These are phyloP conservation scores for Penicillium aurantiogriseum DNA, from an alignment of 2,329 filamentous ascomycete genomes.

Conservation along the genomic window DNA sequence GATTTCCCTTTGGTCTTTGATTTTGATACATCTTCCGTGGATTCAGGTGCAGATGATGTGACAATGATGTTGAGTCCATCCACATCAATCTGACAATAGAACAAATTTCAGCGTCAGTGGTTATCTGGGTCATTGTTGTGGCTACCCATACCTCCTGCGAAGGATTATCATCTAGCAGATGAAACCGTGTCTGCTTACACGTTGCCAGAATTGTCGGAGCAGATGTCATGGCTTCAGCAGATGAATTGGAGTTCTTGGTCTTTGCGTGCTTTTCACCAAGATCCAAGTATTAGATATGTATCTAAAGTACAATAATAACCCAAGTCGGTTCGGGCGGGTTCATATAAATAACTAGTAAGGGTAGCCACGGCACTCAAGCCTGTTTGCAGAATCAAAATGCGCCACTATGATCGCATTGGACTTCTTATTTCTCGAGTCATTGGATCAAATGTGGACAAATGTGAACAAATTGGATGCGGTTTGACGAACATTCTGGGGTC, in stretches of 20 bases:
- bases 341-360: background rate
- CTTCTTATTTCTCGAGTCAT: background rate
- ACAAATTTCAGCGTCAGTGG: background rate
- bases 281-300: background rate
- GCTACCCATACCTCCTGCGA: constrained; percentile 49
- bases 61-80: constrained; percentile 72
- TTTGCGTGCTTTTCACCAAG: background rate
- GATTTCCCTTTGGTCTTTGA: constrained; percentile 41
- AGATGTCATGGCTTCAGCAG: constrained; percentile 8
- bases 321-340: background rate
- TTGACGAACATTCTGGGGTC: background rate
- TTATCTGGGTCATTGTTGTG: background rate
- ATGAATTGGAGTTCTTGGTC: too few relatives aligned
- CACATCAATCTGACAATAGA: constrained; percentile 58
- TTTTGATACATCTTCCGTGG: constrained; percentile 22
- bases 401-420: background rate
- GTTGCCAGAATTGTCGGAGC: constrained; percentile 54
- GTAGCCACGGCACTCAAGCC: background rate
- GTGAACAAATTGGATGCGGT: background rate
- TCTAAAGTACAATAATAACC: background rate
- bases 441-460: background rate
- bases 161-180: constrained; percentile 56
- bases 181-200: constrained; percentile 67
- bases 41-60: constrained; percentile 39
- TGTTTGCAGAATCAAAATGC: background rate